Percentiles rank a stretch among this genome's conserved stretches.
phyloP scores from a whole-genome alignment of 1,284 basidiomycete genomes.

The Hemileia vastatrix region DNA sequence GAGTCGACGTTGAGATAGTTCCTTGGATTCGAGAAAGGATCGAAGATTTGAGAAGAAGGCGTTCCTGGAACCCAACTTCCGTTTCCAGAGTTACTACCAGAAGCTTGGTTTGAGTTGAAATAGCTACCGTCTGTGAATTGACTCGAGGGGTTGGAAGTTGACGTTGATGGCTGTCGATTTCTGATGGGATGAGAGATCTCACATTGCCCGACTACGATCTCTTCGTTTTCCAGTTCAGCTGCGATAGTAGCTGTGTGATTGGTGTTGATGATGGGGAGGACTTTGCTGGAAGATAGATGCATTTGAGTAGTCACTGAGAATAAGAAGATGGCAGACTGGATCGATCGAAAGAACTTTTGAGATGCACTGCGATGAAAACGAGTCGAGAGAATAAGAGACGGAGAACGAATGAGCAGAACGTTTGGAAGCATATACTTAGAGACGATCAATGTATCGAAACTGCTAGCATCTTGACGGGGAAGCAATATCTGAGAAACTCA shows the following conservation, averaged over 20 bases:
- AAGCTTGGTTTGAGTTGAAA: conserved; percentile 25
- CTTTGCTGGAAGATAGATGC: conserved; percentile 49
- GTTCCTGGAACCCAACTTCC: conserved; percentile 3
- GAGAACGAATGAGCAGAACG: too few relatives aligned
- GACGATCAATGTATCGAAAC: conserved; percentile 30
- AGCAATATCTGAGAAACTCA: too few relatives aligned
- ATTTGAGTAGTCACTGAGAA: conserved; percentile 81
- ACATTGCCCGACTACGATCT: conserved; percentile 80
- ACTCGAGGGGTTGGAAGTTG: conserved; percentile 46
- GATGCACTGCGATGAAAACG: too few relatives aligned
- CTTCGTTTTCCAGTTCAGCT: conserved; percentile 72
- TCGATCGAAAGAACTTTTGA: conserved; percentile 71
- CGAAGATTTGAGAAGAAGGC: too few relatives aligned
- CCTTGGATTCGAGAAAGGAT: conserved; percentile 9
- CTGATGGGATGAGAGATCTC: conserved; percentile 94
- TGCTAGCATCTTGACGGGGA: conserved; percentile 78
- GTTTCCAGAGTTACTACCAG: conserved; percentile 12
- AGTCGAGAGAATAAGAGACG: too few relatives aligned
- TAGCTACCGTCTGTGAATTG: conserved; percentile 29
- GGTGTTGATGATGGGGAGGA: conserved; percentile 80
- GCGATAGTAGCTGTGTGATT: conserved; percentile 96
- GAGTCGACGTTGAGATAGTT: neutral
- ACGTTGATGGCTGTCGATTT: too few relatives aligned
- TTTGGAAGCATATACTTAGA: too few relatives aligned
- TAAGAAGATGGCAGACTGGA: conserved; percentile 80